Evolutionary conservation across 2,329 filamentous ascomycete genomes (phyloP), one percentile per base, ranked within the genome.

Genomic region (Erysiphe pulchra): DNA sequence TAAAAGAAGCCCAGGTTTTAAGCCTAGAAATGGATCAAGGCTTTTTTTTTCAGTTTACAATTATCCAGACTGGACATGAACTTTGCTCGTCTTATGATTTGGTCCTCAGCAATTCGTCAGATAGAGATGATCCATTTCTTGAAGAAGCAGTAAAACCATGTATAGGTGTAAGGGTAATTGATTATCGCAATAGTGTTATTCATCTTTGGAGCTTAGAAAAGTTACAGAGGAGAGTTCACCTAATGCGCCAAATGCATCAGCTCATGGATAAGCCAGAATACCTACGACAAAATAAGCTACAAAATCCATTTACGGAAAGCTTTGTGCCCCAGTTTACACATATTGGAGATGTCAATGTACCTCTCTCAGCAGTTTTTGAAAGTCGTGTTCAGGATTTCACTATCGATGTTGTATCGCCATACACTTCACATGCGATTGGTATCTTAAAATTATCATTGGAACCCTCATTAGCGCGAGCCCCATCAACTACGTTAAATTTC

Each of bases 1-100:
- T 98, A 48, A 98, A 98, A 59, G 90, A 98, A 61, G 90, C 90
- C 1, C 90, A 98, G 57, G 78, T 98, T 49, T 90, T 98, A 83
- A 92, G 86, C 63, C 87, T 93, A 54, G 83, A 92, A 55, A 80
- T 98, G 65, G 82, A 90, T 53, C 90, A 94, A 59, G 76, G 76
- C 51, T 81, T 94, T 9, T 78, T 87, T 17, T 95, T 98, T 59
- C 90, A 98, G 60, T 98, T 95, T 58, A 80, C 83, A 12, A 77
- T 94, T 47, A 75, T 95, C 31, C 87, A 94, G 55, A 67, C 80
- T 50, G 90, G 90, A 1, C 86, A 98, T 56, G 77, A 76, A 18
- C 71, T 92, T 52, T 86, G 80, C 53, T 98, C 90, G 2, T 92
- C 86, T 0, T 98, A 98, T 61, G 90, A 98, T 60, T 79, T 98